A percentile compares a stretch with the other conserved stretches of the same genome.
Evolutionary conservation across 2,329 filamentous ascomycete species (phyloP).

Genomic region (Pochonia chlamydosporia): DNA sequence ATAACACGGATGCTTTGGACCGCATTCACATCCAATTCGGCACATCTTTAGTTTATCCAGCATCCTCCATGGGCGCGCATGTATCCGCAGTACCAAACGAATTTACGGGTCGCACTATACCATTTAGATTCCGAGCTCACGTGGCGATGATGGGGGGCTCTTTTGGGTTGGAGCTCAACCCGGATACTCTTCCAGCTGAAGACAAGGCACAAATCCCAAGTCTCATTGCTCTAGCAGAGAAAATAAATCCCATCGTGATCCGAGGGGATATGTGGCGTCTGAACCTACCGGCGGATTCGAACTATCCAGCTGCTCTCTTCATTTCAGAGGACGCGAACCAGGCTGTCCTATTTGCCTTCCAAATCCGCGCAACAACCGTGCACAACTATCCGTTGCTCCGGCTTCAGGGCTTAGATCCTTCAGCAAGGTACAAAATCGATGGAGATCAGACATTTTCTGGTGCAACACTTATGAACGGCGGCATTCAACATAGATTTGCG

Average conservation of each 20-base stretch:
- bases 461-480: constrained; percentile 56
- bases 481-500: constrained; percentile 46
- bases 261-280: constrained; percentile 55
- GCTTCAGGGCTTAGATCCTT: constrained; percentile 53
- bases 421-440: too few species aligned
- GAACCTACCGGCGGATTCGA: constrained; percentile 49
- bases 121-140: constrained; percentile 55
- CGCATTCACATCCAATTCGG: constrained; percentile 60
- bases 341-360: constrained; percentile 55
- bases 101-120: constrained; percentile 47
- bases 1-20: constrained; percentile 58
- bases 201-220: constrained; percentile 48
- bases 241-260: constrained; percentile 54
- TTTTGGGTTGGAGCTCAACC: constrained; percentile 60
- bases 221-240: constrained; percentile 47
- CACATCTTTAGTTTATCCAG: constrained; percentile 56
- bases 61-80: constrained; percentile 59
- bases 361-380: constrained; percentile 40
- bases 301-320: constrained; percentile 58
- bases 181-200: constrained; percentile 39
- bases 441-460: constrained; percentile 49
- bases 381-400: constrained; percentile 48
- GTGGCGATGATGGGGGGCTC: constrained; percentile 65
- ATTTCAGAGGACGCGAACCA: constrained; percentile 42
- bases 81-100: constrained; percentile 56